phyloP scores from a whole-genome alignment of 768 basidiomycete species.

The Candolleomyces efflorescens region DNA sequence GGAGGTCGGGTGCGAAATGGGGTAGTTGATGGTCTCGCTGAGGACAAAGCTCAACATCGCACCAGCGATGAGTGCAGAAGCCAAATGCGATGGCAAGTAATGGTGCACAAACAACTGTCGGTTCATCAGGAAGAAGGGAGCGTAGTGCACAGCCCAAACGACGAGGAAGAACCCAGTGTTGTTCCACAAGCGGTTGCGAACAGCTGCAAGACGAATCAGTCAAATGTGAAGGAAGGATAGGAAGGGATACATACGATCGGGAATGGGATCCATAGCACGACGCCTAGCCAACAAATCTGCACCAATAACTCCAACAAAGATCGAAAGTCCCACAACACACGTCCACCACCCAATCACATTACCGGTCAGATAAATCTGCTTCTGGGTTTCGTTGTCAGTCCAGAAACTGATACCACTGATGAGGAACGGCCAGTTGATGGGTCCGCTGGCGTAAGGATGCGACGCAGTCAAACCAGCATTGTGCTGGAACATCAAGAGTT shows the following conservation, averaged over 20 bases:
- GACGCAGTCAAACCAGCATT: slow-evolving; percentile 98
- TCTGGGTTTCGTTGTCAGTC: slow-evolving; percentile 80
- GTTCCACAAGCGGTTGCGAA: slow-evolving; percentile 93
- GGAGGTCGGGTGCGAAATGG: slow-evolving; percentile 74
- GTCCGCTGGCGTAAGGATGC: slow-evolving; percentile 94
- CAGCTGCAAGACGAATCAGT: slow-evolving; percentile 44
- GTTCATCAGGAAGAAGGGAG: slow-evolving; percentile 97
- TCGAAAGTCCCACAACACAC: slow-evolving; percentile 78
- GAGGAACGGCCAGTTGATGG: slow-evolving; percentile 98
- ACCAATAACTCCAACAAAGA: slow-evolving; percentile 85
- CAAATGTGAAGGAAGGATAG: neutral
- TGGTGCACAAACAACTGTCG: slow-evolving; percentile 97
- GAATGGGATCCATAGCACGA: slow-evolving; percentile 79
- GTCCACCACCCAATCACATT: slow-evolving; percentile 96
- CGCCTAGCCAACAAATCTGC: slow-evolving; percentile 89
- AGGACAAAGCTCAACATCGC: slow-evolving; percentile 87
- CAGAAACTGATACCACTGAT: slow-evolving; percentile 97
- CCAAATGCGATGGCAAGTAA: slow-evolving; percentile 94
- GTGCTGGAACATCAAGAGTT: slow-evolving; percentile 95
- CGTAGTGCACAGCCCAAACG: slow-evolving; percentile 93
- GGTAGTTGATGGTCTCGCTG: slow-evolving; percentile 89
- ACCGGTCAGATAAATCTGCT: slow-evolving; percentile 96
- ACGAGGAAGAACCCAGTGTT: slow-evolving; percentile 94
- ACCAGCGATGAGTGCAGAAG: slow-evolving; percentile 89
- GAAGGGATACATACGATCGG: slow-evolving; percentile 62